phyloP scores from a whole-genome alignment of 164 flowering plant species.

The Umbellularia californica region DNA sequence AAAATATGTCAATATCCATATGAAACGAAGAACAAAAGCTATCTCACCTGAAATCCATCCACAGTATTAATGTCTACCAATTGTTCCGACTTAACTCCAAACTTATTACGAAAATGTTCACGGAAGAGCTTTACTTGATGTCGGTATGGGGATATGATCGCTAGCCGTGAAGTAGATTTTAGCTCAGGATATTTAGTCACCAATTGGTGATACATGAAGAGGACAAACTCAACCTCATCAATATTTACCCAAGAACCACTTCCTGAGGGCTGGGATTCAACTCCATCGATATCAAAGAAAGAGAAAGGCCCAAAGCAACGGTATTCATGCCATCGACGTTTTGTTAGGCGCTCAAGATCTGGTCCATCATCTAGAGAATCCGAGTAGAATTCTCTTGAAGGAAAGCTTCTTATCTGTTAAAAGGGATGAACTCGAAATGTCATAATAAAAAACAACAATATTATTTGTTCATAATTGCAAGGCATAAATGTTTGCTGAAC shows the following conservation, averaged over 20 bases:
- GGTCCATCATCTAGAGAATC: constrained; percentile 82
- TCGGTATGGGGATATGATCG: constrained; percentile 84
- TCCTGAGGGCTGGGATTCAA: constrained; percentile 69
- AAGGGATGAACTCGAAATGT: background rate
- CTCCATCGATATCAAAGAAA: constrained; percentile 84
- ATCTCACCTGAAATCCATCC: constrained; percentile 87
- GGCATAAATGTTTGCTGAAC: constrained; percentile 23
- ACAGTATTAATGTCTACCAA: constrained; percentile 84
- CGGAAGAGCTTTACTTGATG: constrained; percentile 78
- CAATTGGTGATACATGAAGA: constrained; percentile 63
- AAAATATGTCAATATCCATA: background rate
- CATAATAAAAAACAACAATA: background rate
- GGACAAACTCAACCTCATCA: constrained; percentile 81
- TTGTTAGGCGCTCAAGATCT: constrained; percentile 48
- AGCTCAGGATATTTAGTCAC: constrained; percentile 62
- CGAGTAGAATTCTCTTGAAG: constrained; percentile 83
- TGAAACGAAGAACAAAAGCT: background rate
- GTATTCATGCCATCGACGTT: constrained; percentile 69
- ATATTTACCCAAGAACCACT: constrained; percentile 78
- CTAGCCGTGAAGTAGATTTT: constrained; percentile 69
- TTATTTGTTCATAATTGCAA: background rate
- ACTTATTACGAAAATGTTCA: constrained; percentile 51
- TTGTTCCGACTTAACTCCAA: constrained; percentile 63
- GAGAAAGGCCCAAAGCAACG: constrained; percentile 94
- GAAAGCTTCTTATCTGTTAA: constrained; percentile 78